Conservation (phyloP, 2,329 filamentous ascomycete genomes). For the Microascus cirrosus region DNA sequence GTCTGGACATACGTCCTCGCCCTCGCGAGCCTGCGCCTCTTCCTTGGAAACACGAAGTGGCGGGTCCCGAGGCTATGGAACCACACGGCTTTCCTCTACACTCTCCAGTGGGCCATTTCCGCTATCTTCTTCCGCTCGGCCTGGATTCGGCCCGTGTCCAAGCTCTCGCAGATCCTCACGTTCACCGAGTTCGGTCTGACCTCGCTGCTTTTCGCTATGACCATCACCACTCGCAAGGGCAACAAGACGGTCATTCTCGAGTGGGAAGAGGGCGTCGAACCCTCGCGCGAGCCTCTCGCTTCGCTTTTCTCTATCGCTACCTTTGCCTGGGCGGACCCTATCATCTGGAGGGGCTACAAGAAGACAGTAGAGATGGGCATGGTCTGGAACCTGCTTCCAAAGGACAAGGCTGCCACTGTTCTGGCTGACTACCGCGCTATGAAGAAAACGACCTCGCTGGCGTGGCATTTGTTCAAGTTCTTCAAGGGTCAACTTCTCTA, state of each 20-base stretch:
- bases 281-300: constrained; percentile 75
- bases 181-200: constrained; percentile 66
- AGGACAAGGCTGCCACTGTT: constrained; percentile 75
- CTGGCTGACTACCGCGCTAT: constrained; percentile 74
- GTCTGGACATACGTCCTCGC: constrained; percentile 74
- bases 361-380: constrained; percentile 71
- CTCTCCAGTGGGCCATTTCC: constrained; percentile 67
- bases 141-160: constrained; percentile 64
- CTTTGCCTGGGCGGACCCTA: constrained; percentile 82
- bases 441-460: constrained; percentile 69
- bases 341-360: constrained; percentile 83
- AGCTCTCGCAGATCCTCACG: constrained; percentile 49
- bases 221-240: constrained; percentile 75
- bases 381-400: constrained; percentile 85
- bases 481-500: constrained; percentile 67
- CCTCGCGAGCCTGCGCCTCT: constrained; percentile 63
- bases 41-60: constrained; percentile 52
- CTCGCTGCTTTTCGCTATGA: constrained; percentile 63
- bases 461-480: constrained; percentile 71
- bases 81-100: constrained; percentile 80
- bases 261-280: constrained; percentile 79
- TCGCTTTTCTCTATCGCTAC: constrained; percentile 81
- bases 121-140: constrained; percentile 74
- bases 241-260: constrained; percentile 83
- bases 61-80: constrained; percentile 73